Base-by-base conservation (phyloP, 768 basidiomycete species). In the Boletus rex-veris region DNA sequence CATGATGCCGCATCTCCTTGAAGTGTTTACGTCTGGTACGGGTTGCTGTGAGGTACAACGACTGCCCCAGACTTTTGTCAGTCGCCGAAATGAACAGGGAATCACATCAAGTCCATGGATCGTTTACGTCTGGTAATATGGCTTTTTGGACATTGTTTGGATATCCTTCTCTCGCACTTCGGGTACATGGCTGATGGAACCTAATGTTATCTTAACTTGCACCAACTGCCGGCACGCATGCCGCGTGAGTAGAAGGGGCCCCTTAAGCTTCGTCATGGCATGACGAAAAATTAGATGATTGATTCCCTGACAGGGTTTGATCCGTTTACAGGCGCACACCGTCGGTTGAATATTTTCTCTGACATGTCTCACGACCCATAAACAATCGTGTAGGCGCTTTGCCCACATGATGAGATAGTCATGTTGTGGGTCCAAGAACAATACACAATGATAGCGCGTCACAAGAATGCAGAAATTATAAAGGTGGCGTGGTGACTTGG, bases 111-210 rank as follows among this genome's bases (percentile, higher is more conserved):
- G 31, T 28, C 48, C 45, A 41, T 50, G 28, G 41, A 12, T 39
- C n/a, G 16, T 43, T 64, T 64, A 67, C 65, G 65, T 61, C 59
- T 11, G 39, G 42, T 15, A 58, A 60, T 66, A 60, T 63, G 26
- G 39, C 52, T 33, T 56, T 51, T 64, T 50, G 38, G 52, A 49
- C 58, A 44, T 48, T 35, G 39, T 39, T 30, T 24, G 33, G 36
- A 19, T 31, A 43, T 33, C 18, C 19, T 39, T 38, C 37, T 33
- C 41, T 38, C 45, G 21, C 21, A 14, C 35, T 36, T 49, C 38
- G 42, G 44, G 26, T 28, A 28, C 44, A 43, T 24, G 24, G 28
- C 16, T 57, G 49, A 48, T 50, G 24, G 52, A 57, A 58, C 50
- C 30, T 48, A 42, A 49, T 26, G 45, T 31, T 54, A 28, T 54